Evolutionary conservation across 1,284 basidiomycete species (phyloP), one percentile per base, ranked within the genome.

Genomic region (Trametes sp.): DNA sequence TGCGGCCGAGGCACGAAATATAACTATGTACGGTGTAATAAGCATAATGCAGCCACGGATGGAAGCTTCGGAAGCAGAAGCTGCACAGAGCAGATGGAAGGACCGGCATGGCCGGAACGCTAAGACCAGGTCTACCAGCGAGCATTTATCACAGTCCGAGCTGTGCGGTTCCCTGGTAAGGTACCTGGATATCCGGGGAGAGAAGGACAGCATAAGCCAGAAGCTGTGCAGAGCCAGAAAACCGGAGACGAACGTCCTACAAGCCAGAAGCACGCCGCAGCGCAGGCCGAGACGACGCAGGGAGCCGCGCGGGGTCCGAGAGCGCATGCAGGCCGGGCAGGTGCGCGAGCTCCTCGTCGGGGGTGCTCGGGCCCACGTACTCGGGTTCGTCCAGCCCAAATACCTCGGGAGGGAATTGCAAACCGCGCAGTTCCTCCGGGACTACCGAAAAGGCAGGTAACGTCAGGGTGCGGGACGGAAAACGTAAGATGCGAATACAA

Each of bases 371-470:
- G 29, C 10, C 33, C 23, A 23, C 24, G 33, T 31, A 29, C 14
- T 21, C 14, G 9, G 44, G 46, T 8, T 11, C 29, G 16, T 54
- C 59, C 10, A 48, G 35, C 26, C 35, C 51, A 45, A 60, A 60
- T 14, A 60, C 29, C 23, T 36, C 59, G 6, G 54, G 54, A 11
- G 54, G 54, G 23, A 33, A 56, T 19, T 42, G 45, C 33, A 36
- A 51, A 45, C 46, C 59, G 28, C 13, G 21, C 16, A 54, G 46
- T n/a, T 44, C 57, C 59, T 60, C 52, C 13, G 59, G 52, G 4
- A 60, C 59, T 60, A 38, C 57, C 16, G 29, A 31, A 54, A 19
- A 49, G 52, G 59, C 46, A 50, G 31, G 44, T 60, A 42, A 26
- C 29, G 59, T 60, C 45, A 60, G 52, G 33, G 45, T 38, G 46